Percentiles rank a stretch among this genome's conserved stretches.
Conservation (phyloP, 148 eudicot species). For the Nepenthes mirabilis region DNA sequence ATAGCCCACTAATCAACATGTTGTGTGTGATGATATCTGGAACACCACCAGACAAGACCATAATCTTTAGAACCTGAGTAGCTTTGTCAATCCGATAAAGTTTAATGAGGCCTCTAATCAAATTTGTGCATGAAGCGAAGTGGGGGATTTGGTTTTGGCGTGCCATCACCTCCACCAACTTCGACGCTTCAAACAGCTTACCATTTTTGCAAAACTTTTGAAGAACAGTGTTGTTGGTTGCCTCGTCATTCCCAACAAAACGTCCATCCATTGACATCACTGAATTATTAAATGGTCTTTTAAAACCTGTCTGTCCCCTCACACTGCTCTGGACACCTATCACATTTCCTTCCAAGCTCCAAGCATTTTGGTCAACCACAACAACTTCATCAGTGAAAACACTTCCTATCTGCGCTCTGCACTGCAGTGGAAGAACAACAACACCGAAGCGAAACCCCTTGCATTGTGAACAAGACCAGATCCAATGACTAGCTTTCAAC, state of each 20-base stretch:
- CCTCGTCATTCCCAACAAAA: slow-evolving; percentile 51
- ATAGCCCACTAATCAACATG: slow-evolving; percentile 68
- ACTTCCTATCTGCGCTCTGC: slow-evolving; percentile 19
- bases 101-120: slow-evolving; percentile 67
- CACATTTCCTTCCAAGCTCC: slow-evolving; percentile 19
- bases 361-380: slow-evolving; percentile 14
- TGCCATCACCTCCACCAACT: slow-evolving; percentile 61
- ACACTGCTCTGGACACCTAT: slow-evolving; percentile 16
- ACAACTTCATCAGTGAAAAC: slow-evolving; percentile 28
- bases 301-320: slow-evolving; percentile 9
- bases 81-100: slow-evolving; percentile 38
- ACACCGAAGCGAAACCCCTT: slow-evolving; percentile 15
- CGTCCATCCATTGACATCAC: slow-evolving; percentile 24
- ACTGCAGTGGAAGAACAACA: slow-evolving; percentile 9
- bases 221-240: slow-evolving; percentile 52
- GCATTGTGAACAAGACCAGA: slow-evolving; percentile 10
- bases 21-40: slow-evolving; percentile 84
- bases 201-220: slow-evolving; percentile 41
- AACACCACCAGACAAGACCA: slow-evolving; percentile 86
- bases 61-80: slow-evolving; percentile 32
- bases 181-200: slow-evolving; percentile 49
- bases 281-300: slow-evolving; percentile 13
- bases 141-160: slow-evolving; percentile 74
- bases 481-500: slow-evolving; percentile 7
- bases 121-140: slow-evolving; percentile 53